Evolutionary conservation across 2,329 filamentous ascomycete species (phyloP).

Genomic region (Alternaria sp.): DNA sequence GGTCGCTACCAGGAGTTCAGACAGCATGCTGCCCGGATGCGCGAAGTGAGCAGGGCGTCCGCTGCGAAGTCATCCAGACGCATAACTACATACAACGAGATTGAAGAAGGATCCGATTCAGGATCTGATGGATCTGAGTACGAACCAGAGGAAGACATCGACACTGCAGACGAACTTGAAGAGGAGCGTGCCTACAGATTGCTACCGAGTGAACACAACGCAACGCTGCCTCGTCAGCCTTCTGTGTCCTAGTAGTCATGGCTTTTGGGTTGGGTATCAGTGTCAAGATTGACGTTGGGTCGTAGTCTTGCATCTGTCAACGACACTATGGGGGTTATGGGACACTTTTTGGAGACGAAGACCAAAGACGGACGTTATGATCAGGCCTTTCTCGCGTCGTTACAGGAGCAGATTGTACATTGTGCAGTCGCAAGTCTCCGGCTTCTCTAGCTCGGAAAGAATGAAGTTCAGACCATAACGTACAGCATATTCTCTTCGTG

Average conservation of each 20-base stretch:
- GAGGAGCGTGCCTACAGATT: background rate
- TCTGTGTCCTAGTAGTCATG: background rate
- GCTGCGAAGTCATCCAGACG: background rate
- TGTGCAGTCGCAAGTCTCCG: background rate
- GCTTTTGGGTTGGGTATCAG: background rate
- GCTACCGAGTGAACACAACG: background rate
- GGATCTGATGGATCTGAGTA: background rate
- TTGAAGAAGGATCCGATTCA: background rate
- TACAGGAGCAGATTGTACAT: background rate
- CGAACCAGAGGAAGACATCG: background rate
- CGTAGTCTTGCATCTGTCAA: background rate
- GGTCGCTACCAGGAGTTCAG: background rate
- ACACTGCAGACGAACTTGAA: constrained; percentile 1
- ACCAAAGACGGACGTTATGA: background rate
- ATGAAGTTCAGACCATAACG: background rate
- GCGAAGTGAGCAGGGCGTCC: background rate
- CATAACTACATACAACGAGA: background rate
- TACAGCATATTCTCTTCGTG: background rate
- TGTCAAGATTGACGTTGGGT: background rate
- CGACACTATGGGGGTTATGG: background rate
- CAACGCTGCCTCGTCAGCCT: background rate
- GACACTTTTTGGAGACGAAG: background rate
- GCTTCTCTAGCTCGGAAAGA: background rate
- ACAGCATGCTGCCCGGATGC: background rate
- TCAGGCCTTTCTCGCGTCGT: no score